phyloP scores from a whole-genome alignment of 495 filamentous ascomycete species.

The Trichoderma asperelloides region DNA sequence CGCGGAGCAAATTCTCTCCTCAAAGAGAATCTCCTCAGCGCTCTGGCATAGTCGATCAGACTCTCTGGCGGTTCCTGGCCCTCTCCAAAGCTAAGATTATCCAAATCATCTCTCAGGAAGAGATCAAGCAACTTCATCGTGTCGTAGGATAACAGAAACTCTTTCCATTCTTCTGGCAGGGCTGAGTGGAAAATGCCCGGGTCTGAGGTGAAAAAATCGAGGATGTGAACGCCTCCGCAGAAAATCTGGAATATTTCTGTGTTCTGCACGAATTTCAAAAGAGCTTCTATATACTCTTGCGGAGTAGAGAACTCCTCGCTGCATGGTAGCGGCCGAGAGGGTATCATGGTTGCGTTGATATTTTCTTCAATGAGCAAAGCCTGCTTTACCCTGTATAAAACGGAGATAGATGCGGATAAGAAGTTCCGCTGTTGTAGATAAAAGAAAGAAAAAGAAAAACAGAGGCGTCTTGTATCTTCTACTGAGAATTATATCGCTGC shows the following conservation, averaged over 20 bases:
- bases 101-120: constrained; percentile 65
- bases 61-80: constrained; percentile 42
- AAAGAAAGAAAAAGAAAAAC: neutral
- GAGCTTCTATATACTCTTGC: constrained; percentile 68
- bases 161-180: constrained; percentile 70
- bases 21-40: constrained; percentile 64
- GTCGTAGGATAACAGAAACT: constrained; percentile 60
- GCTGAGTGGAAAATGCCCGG: constrained; percentile 64
- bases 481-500: too few relatives aligned
- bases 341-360: constrained; percentile 20
- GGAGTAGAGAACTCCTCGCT: constrained; percentile 34
- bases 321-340: constrained; percentile 33
- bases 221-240: constrained; percentile 87
- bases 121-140: constrained; percentile 69
- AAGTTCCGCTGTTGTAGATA: neutral
- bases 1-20: constrained; percentile 45
- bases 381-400: neutral
- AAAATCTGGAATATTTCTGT: constrained; percentile 75
- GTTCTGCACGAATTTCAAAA: constrained; percentile 66
- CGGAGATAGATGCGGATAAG: neutral
- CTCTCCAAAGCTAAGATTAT: constrained; percentile 21
- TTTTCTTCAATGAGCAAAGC: neutral
- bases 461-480: too few relatives aligned
- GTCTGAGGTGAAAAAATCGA: constrained; percentile 89
- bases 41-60: constrained; percentile 63